Evolutionary conservation across 371 early-diverging fungal genomes (phyloP).

Genomic region (Umbelopsis sp.): DNA sequence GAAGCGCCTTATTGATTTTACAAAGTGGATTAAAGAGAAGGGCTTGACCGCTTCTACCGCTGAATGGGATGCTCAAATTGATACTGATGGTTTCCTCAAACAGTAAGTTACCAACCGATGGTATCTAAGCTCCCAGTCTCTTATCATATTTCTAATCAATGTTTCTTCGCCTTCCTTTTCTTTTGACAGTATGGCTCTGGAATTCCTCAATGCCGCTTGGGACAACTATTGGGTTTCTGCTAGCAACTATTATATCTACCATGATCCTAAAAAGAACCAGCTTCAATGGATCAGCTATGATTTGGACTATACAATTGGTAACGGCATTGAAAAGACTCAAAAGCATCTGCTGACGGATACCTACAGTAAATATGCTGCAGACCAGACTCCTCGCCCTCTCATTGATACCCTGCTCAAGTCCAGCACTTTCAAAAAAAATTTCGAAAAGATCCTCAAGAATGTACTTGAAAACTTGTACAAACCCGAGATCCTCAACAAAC

Average conservation of each 20-base stretch:
- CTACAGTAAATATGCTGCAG: conserved; percentile 33
- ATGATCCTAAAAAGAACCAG: conserved; percentile 21
- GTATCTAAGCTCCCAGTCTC: too few relatives aligned
- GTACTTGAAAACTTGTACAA: conserved; percentile 26
- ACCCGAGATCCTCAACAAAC: conserved; percentile 25
- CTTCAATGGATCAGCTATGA: conserved; percentile 41
- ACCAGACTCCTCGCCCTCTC: conserved; percentile 23
- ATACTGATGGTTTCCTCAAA: conserved; percentile 40
- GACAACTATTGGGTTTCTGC: conserved; percentile 42
- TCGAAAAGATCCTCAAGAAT: conserved; percentile 30
- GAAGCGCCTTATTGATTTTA: conserved; percentile 33
- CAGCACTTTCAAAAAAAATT: conserved; percentile 28
- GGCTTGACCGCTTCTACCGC: conserved; percentile 22
- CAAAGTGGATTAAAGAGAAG: conserved; percentile 31
- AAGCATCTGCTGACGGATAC: conserved; percentile 30
- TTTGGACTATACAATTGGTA: conserved; percentile 36
- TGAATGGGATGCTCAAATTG: conserved; percentile 35
- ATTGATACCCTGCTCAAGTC: conserved; percentile 16
- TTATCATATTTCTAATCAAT: neutral
- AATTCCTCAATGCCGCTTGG: conserved; percentile 37
- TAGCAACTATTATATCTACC: conserved; percentile 42
- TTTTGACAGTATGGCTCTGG: conserved; percentile 34
- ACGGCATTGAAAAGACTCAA: conserved; percentile 12
- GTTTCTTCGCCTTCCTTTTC: neutral
- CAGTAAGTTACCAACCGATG: conserved; percentile 24